Percentiles rank a stretch among this genome's conserved stretches.
These are phyloP conservation scores for Phytophthora crassamura DNA, from an alignment of 352 stramenopile species.

Conservation along the genomic window DNA sequence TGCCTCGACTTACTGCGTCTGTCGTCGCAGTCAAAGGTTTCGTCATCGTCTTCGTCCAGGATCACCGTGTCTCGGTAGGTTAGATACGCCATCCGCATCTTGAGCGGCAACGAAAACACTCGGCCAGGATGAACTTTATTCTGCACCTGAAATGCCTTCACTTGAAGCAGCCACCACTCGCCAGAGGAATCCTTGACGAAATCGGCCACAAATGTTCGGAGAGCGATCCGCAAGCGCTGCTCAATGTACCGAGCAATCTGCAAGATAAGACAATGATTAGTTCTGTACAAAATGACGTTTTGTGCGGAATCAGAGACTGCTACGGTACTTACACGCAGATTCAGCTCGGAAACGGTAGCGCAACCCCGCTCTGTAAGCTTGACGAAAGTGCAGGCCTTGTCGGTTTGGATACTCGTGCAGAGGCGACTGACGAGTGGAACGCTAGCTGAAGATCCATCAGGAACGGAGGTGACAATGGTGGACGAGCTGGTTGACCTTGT, in stretches of 20 bases:
- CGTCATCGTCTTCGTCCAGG: slow-evolving; percentile 68
- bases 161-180: slow-evolving; percentile 80
- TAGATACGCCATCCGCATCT: slow-evolving; percentile 56
- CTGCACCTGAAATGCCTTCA: slow-evolving; percentile 79
- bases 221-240: slow-evolving; percentile 56
- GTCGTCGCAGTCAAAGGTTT: slow-evolving; percentile 22
- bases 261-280: neutral
- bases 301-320: neutral
- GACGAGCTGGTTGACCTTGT: slow-evolving; percentile 21
- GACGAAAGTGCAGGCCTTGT: slow-evolving; percentile 80
- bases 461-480: slow-evolving; percentile 2
- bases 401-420: slow-evolving; percentile 67
- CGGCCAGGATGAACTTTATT: slow-evolving; percentile 41
- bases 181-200: slow-evolving; percentile 75
- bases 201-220: slow-evolving; percentile 75
- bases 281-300: neutral
- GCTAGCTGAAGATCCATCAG: slow-evolving; percentile 9
- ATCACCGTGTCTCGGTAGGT: slow-evolving; percentile 73
- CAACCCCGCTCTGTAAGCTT: slow-evolving; percentile 82
- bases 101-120: slow-evolving; percentile 48
- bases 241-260: slow-evolving; percentile 83
- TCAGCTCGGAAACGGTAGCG: slow-evolving; percentile 70
- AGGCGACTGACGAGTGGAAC: slow-evolving; percentile 57
- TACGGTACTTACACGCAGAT: slow-evolving; percentile 65
- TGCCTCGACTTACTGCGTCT: slow-evolving; percentile 18